Evolutionary conservation across 2,329 filamentous ascomycete species (phyloP), one percentile per base, ranked within the genome.

Genomic region (Paracoccidioides lutzii): DNA sequence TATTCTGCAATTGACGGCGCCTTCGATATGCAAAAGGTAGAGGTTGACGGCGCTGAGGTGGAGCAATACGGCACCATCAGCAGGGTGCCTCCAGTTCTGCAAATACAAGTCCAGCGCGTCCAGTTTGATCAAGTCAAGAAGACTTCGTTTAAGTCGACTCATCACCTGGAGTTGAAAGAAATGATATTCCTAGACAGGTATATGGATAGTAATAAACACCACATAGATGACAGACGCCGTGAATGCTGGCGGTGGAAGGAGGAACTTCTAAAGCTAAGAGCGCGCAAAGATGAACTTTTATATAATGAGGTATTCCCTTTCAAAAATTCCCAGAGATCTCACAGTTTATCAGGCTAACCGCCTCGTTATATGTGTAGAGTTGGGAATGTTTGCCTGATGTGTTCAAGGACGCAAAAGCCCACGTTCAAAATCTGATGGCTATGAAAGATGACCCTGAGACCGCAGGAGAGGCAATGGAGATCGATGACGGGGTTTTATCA

Each of bases 111-210:
- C 37, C 89, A 95, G 66, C 83, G 93, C 4, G 84, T 87, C 3
- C 83, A 85, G 57, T 88, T 83, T 52, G 84, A 88, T 60, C 78
- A 79, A 5, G 78, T 78, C 45, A 76, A 74, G 55, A 78, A 78
- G 55, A 74, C 75, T 28, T 77, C 81, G 2, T 80, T 76, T 64
- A 95, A 95, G 66, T 89, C 90, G 33, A 82, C 82, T 54, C 83
- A 90, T 58, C 82, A 87, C 9, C 80, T 98, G 10, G 78, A 82
- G 22, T 81, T 98, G n/a, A 83, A 85, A 4, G 85, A 93, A 61
- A 84, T 79, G 1, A 78, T 98, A 10, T 95, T 88, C 66, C 76
- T 98, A 54, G 93, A 97, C 70, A 81, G 90, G 33, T 98, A 95
- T 69, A 85, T 90, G 78, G 77, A 81, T 1, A 73, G 89, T 2